Percentiles rank a stretch among this genome's conserved stretches.
Evolutionary conservation across 805 yeast species (phyloP).

Genomic region (Barnettozyma pratensis): DNA sequence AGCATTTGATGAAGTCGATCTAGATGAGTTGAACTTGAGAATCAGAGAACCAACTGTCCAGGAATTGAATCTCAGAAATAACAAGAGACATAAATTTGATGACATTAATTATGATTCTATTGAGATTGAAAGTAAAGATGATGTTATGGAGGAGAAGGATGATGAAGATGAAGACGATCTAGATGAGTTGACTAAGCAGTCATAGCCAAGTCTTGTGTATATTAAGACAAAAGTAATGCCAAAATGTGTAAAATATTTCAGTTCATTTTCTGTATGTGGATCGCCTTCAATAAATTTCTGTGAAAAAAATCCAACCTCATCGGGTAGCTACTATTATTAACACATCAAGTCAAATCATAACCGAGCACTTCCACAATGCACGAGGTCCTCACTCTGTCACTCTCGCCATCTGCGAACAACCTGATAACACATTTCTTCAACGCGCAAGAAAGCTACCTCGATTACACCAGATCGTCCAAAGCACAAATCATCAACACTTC

Average conservation of each 20-base stretch:
- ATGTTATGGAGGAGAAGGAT: constrained; percentile 26
- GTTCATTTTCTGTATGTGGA: background rate
- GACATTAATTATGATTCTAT: constrained; percentile 71
- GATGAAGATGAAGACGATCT: constrained; percentile 25
- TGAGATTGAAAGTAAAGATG: constrained; percentile 17
- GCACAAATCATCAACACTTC: constrained; percentile 34
- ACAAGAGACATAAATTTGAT: constrained; percentile 62
- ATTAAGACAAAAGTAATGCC: background rate
- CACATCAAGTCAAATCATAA: background rate
- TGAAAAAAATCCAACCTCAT: background rate
- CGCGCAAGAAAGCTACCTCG: constrained; percentile 64
- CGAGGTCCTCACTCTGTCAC: constrained; percentile 68
- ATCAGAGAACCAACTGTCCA: constrained; percentile 69
- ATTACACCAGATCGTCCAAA: constrained; percentile 34
- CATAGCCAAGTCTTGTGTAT: background rate
- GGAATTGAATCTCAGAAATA: constrained; percentile 66
- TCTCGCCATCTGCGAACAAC: constrained; percentile 72
- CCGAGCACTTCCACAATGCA: constrained; percentile 39
- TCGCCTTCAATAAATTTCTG: no score
- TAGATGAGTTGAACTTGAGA: constrained; percentile 56
- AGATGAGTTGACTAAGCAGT: constrained; percentile 11
- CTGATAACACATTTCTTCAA: constrained; percentile 79
- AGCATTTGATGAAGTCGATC: constrained; percentile 49
- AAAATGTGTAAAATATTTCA: background rate
- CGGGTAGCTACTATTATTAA: background rate